Evolutionary conservation across 257 asterid species (phyloP), one percentile per base, ranked within the genome.

Genomic region (Fraxinus anomala): DNA sequence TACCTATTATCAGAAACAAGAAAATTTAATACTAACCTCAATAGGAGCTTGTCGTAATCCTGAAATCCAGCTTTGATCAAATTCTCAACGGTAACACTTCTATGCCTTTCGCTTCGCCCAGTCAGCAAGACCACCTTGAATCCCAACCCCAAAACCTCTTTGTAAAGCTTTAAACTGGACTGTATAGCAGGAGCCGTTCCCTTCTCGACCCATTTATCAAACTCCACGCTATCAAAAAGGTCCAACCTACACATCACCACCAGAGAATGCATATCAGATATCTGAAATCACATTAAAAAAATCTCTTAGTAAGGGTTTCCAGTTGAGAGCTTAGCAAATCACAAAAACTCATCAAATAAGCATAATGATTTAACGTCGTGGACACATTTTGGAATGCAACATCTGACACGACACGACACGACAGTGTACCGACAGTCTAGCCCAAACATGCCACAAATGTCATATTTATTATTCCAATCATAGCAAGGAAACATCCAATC

Each of bases 171-270:
- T 88, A 90, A 86, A 81, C 95, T 88, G 6, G 90, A 65, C 65
- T 77, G 79, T 31, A 93, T 84, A 19, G 92, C 89, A 26, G 92
- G 90, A 2, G 94, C 94, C 63, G 26, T 78, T 76, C 97, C 99
- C 85, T 82, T 84, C 80, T 90, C 97, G 13, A 89, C 96, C 98
- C 99, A 93, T 70, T 84, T 59, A 81, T 90, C 96, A 70, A 95
- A 95, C 81, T 84, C 82, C 51, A 65, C 72, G 70, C 86, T 81
- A 75, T 91, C 85, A 70, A 93, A 95, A 17, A 88, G 56, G 80
- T 95, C 97, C 93, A 87, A 83, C 80, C 99, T 92, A 81, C 63
- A 82, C 40, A 83, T 34, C 47, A 30, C 44, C 65, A 73, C 36
- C 49, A 4, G 36, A 71, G 47, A 12, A 39, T 26, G 30, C 59